phyloP scores from a whole-genome alignment of 2,329 filamentous ascomycete genomes.

The Lachnellula occidentalis region DNA sequence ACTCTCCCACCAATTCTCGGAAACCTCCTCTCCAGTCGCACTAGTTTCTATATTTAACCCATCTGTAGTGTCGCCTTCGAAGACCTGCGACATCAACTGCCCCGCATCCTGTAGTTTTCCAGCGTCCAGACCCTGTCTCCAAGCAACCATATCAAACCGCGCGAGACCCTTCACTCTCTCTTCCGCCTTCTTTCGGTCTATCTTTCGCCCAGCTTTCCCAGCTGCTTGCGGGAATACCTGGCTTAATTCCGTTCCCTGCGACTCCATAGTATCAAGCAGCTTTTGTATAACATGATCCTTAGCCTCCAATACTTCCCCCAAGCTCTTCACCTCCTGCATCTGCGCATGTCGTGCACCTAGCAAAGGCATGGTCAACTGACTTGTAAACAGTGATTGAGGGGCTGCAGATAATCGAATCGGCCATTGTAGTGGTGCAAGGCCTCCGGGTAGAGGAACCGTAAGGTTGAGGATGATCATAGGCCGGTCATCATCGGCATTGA shows the following conservation, averaged over 20 bases:
- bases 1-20: slow-evolving; percentile 26
- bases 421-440: slow-evolving; percentile 61
- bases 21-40: background rate
- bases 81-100: slow-evolving; percentile 21
- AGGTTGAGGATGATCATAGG: slow-evolving; percentile 39
- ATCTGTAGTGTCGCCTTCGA: slow-evolving; percentile 6
- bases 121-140: slow-evolving; percentile 14
- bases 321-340: slow-evolving; percentile 37
- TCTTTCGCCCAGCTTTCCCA: slow-evolving; percentile 33
- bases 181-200: slow-evolving; percentile 33
- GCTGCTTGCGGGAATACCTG: slow-evolving; percentile 43
- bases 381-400: slow-evolving; percentile 34
- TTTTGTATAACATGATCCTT: slow-evolving; percentile 52
- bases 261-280: slow-evolving; percentile 48
- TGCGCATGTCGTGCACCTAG: slow-evolving; percentile 39
- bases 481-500: slow-evolving; percentile 36
- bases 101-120: slow-evolving; percentile 9
- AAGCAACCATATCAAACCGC: slow-evolving; percentile 36
- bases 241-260: slow-evolving; percentile 44
- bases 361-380: slow-evolving; percentile 44
- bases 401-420: slow-evolving; percentile 47
- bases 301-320: slow-evolving; percentile 41
- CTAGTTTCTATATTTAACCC: background rate
- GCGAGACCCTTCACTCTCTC: slow-evolving; percentile 41
- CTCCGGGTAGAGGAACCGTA: slow-evolving; percentile 55